Conservation (phyloP, 2,329 filamentous ascomycete genomes). For the Colletotrichum gigasporum region DNA sequence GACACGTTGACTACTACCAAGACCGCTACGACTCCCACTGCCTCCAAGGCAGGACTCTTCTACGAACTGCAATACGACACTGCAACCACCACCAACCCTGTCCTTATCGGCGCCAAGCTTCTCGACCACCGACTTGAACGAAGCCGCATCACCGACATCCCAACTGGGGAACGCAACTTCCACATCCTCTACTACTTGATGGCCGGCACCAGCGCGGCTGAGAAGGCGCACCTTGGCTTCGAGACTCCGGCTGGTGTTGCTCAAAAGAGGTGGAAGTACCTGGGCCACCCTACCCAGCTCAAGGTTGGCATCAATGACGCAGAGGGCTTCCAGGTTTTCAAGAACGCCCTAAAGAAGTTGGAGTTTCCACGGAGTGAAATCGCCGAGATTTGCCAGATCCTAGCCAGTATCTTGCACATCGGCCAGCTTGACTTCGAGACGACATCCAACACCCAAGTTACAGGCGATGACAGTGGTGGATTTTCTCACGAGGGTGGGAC, state of each 20-base stretch:
- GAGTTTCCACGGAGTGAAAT: conserved; percentile 95
- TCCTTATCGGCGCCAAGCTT: conserved; percentile 92
- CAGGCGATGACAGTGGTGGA: conserved; percentile 91
- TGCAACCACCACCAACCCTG: conserved; percentile 81
- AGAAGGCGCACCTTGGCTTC: conserved; percentile 84
- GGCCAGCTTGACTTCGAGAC: conserved; percentile 95
- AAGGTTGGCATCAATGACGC: conserved; percentile 97
- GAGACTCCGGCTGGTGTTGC: conserved; percentile 57
- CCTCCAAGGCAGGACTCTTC: conserved; percentile 94
- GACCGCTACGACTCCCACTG: conserved; percentile 92
- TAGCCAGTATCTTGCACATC: conserved; percentile 95
- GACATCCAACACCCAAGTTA: conserved; percentile 79
- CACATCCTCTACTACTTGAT: conserved; percentile 96
- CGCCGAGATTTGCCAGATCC: conserved; percentile 94
- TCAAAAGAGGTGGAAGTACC: conserved; percentile 91
- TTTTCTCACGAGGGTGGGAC: conserved; percentile 96
- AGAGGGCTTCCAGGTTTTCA: conserved; percentile 97
- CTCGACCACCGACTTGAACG: conserved; percentile 93
- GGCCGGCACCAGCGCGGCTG: conserved; percentile 88
- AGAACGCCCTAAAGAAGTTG: conserved; percentile 91
- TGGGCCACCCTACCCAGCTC: conserved; percentile 95
- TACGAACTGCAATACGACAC: conserved; percentile 98
- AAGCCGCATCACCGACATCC: conserved; percentile 89
- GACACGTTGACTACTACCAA: conserved; percentile 97
- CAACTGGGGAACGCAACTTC: conserved; percentile 95